A percentile compares a stretch with the other conserved stretches of the same genome.
These are phyloP conservation scores for Skeletonema potamos DNA, from an alignment of 108 stramenopile species.

Conservation along the genomic window DNA sequence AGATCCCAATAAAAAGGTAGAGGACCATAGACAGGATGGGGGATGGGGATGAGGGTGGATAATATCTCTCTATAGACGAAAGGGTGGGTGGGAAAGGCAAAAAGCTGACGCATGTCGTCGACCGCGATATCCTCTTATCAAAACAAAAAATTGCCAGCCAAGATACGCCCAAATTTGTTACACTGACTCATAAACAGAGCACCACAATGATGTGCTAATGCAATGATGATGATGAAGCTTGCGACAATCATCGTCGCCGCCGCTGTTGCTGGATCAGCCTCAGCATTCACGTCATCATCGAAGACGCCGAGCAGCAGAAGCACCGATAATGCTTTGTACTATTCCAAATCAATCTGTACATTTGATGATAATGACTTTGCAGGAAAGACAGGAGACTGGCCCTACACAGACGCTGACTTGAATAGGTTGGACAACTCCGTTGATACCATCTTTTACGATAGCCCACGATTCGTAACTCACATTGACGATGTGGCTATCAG, in stretches of 20 bases:
- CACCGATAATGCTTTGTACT: not conserved
- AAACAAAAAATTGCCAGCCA: no score
- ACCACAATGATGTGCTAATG: no score
- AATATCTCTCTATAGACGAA: no score
- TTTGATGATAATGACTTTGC: slow-evolving; percentile 67
- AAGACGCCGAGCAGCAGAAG: not conserved
- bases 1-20: no score
- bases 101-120: no score
- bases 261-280: not conserved
- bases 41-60: no score
- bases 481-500: slow-evolving; percentile 74
- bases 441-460: slow-evolving; percentile 64
- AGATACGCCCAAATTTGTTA: no score
- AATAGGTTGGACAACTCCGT: slow-evolving; percentile 62
- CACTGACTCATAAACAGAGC: not conserved
- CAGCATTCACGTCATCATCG: not conserved
- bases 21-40: no score
- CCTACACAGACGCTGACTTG: slow-evolving; percentile 57
- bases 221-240: not conserved
- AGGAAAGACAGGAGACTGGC: slow-evolving; percentile 51
- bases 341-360: slow-evolving; percentile 49
- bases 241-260: not conserved
- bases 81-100: no score
- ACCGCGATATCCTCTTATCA: no score
- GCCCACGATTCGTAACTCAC: slow-evolving; percentile 74